Evolutionary conservation across 441 rosid species (phyloP).

Genomic region (Adansonia gregorii): DNA sequence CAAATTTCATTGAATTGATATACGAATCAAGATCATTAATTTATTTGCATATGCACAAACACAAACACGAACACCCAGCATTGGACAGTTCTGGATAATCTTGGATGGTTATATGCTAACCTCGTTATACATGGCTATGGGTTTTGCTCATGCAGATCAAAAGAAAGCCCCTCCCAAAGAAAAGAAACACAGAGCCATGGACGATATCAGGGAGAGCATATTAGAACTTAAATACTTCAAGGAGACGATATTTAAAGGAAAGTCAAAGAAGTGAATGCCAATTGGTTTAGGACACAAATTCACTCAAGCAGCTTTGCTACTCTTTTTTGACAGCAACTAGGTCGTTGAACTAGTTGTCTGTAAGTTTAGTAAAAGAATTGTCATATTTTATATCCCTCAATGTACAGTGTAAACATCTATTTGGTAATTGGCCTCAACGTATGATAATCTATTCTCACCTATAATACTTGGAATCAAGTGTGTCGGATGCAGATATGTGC

Average conservation of each 20-base stretch:
- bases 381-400: no score
- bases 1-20: neutral
- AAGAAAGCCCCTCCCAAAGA: conserved; percentile 69
- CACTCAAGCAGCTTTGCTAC: neutral
- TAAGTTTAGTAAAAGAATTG: neutral
- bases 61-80: neutral
- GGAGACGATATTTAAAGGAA: conserved; percentile 68
- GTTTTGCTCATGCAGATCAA: conserved; percentile 46
- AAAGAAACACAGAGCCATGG: conserved; percentile 86
- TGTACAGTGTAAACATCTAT: neutral
- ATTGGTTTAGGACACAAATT: conserved; percentile 18
- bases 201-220: conserved; percentile 90
- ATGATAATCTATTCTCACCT: neutral
- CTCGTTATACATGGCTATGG: conserved; percentile 17
- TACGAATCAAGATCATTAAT: neutral
- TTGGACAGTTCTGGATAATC: neutral
- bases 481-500: no score
- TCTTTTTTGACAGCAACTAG: neutral
- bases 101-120: neutral
- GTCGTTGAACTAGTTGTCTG: neutral
- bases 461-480: neutral
- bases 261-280: conserved; percentile 38
- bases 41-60: neutral
- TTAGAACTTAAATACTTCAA: conserved; percentile 78
- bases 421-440: neutral